Percentiles rank a stretch among this genome's conserved stretches.
Evolutionary conservation across 1,284 basidiomycete genomes (phyloP).

Genomic region (Fomitopsis palustris): DNA sequence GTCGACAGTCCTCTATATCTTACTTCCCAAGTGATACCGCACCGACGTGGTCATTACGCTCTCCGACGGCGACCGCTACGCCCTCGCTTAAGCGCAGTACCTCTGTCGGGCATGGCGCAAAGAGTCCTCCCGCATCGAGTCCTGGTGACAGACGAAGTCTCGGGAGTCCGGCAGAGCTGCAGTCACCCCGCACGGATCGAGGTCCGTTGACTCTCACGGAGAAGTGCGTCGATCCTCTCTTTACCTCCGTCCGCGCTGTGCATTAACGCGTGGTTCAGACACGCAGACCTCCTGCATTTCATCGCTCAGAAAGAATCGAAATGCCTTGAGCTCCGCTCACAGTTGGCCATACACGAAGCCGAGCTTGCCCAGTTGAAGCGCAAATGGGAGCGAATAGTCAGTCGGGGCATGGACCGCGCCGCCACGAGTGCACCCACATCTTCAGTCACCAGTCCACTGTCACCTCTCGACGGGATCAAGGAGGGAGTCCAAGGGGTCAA

Average conservation of each 20-base stretch:
- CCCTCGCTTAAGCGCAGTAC: constrained; percentile 21
- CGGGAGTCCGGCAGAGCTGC: constrained; percentile 15
- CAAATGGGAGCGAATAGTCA: constrained; percentile 77
- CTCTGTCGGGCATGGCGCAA: constrained; percentile 18
- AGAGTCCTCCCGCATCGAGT: background rate
- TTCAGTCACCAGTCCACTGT: constrained; percentile 8
- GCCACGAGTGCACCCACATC: constrained; percentile 11
- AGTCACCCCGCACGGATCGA: constrained; percentile 17
- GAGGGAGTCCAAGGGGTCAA: constrained; percentile 62
- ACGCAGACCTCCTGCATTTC: constrained; percentile 70
- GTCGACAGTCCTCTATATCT: constrained; percentile 62
- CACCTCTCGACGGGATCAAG: constrained; percentile 50
- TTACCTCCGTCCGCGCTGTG: background rate
- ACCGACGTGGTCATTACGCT: constrained; percentile 25
- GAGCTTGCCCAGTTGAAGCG: constrained; percentile 71
- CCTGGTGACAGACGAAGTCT: constrained; percentile 25
- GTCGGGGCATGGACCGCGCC: constrained; percentile 48
- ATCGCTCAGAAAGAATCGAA: constrained; percentile 83
- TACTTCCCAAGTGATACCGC: constrained; percentile 44
- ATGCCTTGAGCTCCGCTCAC: constrained; percentile 73
- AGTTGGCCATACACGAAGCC: constrained; percentile 64
- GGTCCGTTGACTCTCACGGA: constrained; percentile 53
- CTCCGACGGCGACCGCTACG: constrained; percentile 19
- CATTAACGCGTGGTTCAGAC: constrained; percentile 38
- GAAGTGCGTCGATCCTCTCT: constrained; percentile 12